A percentile compares a stretch with the other conserved stretches of the same genome.
Evolutionary conservation across 2,329 filamentous ascomycete genomes (phyloP).

Genomic region (Pyrenophora seminiperda): DNA sequence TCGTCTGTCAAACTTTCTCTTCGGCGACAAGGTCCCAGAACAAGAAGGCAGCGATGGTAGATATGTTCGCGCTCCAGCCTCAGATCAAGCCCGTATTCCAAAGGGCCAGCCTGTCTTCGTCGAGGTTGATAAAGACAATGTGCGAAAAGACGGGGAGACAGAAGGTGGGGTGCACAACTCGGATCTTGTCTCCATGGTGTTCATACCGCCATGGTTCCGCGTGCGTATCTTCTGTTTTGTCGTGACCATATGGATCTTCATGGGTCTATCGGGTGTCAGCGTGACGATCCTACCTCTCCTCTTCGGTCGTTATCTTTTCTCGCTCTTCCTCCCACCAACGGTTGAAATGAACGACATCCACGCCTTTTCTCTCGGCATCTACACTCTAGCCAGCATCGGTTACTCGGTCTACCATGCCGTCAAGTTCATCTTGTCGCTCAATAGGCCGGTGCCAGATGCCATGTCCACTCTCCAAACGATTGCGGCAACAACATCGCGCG

Average conservation of each 20-base stretch:
- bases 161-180: slow-evolving; percentile 49
- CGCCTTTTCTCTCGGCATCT: slow-evolving; percentile 89
- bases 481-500: slow-evolving; percentile 33
- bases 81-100: slow-evolving; percentile 91
- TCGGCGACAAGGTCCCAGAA: slow-evolving; percentile 78
- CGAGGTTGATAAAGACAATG: slow-evolving; percentile 70
- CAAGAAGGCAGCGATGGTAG: slow-evolving; percentile 83
- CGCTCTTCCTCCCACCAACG: slow-evolving; percentile 68
- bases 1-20: slow-evolving; percentile 89
- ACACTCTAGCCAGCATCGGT: slow-evolving; percentile 71
- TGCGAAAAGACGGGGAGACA: slow-evolving; percentile 63
- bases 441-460: slow-evolving; percentile 34
- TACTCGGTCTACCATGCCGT: slow-evolving; percentile 61
- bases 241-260: slow-evolving; percentile 89
- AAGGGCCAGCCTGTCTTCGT: slow-evolving; percentile 83
- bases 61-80: slow-evolving; percentile 91
- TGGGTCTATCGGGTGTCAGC: slow-evolving; percentile 81
- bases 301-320: slow-evolving; percentile 80
- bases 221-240: slow-evolving; percentile 83
- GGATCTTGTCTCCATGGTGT: slow-evolving; percentile 60
- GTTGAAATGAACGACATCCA: slow-evolving; percentile 88
- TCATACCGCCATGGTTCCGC: slow-evolving; percentile 84
- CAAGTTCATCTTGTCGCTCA: slow-evolving; percentile 51
- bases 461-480: slow-evolving; percentile 38
- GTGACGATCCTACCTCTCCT: slow-evolving; percentile 86